Base-by-base conservation (phyloP, 164 flowering plant species). In the Pachysandra terminalis region DNA sequence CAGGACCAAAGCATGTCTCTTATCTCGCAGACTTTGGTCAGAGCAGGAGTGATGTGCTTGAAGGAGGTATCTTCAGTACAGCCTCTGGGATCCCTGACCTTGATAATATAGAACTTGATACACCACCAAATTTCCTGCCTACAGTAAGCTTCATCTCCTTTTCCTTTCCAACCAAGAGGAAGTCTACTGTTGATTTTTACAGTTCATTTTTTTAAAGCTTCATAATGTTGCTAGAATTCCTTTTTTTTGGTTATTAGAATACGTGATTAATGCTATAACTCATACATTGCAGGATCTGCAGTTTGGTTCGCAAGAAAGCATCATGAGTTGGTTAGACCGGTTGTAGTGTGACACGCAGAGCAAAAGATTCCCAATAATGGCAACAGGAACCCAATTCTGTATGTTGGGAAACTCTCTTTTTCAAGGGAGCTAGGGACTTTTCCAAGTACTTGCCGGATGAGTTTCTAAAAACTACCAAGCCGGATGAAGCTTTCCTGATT, bases 221-320 rank as follows among this genome's bases (percentile, higher is more conserved):
- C n/a, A n/a, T n/a, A n/a, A n/a, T n/a, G n/a, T n/a, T n/a, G n/a
- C n/a, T n/a, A n/a, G n/a, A n/a, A n/a, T n/a, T n/a, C n/a, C n/a
- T n/a, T 32, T 32, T 32, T 7, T 32, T 32, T 32, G 8, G 16
- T 19, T 48, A 8, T 5, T n/a, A 25, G 5, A 0, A 12, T 15
- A 25, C 52, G 15, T 8, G 27, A 24, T 69, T 69, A 22, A 53
- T 62, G 51, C 59, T 57, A 24, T 52, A 27, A 7, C 70, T 15
- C 17, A 8, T 64, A 10, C 40, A 10, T 22, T 81, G 73, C 89
- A 87, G 94, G 85, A 88, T 71, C 80, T 82, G 80, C 88, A 80
- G 68, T 84, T 90, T 74, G 73, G 82, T 61, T 90, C 93, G 40
- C 90, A 90, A 73, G 92, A 88, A 67, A 88, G 87, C 54, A 60